A percentile compares a stretch with the other conserved stretches of the same genome.
Evolutionary conservation across 768 basidiomycete species (phyloP).

Genomic region (Nidula microcarpa): DNA sequence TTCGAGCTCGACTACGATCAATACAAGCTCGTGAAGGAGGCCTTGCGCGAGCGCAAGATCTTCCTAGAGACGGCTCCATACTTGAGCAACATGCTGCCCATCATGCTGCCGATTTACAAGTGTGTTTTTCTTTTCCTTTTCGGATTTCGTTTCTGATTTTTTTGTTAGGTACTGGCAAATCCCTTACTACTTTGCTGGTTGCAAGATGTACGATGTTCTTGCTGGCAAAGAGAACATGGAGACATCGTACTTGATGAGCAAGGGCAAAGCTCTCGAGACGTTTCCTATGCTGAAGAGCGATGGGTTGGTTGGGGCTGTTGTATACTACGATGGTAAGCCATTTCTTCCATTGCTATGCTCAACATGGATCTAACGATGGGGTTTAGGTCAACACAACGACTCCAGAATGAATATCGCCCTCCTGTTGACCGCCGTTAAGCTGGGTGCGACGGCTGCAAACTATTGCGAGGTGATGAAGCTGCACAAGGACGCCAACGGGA

Average conservation of each 20-base stretch:
- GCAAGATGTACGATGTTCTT: constrained; percentile 93
- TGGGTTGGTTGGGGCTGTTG: constrained; percentile 89
- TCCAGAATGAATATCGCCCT: constrained; percentile 97
- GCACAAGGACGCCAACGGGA: constrained; percentile 62
- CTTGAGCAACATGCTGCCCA: constrained; percentile 87
- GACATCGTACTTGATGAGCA: constrained; percentile 91
- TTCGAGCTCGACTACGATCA: constrained; percentile 96
- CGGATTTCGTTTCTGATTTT: constrained; percentile 4
- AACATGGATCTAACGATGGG: constrained; percentile 1
- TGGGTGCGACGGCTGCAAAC: constrained; percentile 85
- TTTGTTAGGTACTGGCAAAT: constrained; percentile 84
- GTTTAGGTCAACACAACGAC: constrained; percentile 92
- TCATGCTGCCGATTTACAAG: constrained; percentile 98
- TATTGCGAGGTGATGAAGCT: constrained; percentile 83
- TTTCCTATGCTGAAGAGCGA: constrained; percentile 97
- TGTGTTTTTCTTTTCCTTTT: constrained; percentile 23
- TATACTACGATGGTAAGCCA: constrained; percentile 90
- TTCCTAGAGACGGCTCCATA: constrained; percentile 97
- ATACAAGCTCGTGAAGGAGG: constrained; percentile 94
- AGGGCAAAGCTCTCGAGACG: constrained; percentile 86
- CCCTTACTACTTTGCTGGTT: constrained; percentile 93
- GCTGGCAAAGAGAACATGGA: constrained; percentile 98
- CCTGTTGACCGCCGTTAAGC: constrained; percentile 90
- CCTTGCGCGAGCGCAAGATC: constrained; percentile 86
- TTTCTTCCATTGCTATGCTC: background rate